Evolutionary conservation across 352 stramenopile genomes (phyloP), one percentile per base, ranked within the genome.

Genomic region (Phytophthora podocarpi): DNA sequence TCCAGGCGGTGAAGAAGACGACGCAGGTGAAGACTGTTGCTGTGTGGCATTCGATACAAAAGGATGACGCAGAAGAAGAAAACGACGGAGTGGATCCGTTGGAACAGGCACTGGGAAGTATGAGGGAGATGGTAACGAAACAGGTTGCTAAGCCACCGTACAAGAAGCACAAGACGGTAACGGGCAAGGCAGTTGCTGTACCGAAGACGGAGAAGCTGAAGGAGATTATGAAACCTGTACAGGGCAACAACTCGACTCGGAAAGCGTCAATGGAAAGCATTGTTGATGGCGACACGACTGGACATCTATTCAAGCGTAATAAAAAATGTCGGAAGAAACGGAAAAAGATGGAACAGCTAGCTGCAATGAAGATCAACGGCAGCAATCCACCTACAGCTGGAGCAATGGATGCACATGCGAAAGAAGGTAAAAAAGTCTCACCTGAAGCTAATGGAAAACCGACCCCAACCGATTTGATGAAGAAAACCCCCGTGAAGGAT

Each of bases 41-140:
- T 31, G 46, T 36, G 34, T 39, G 20, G 41, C 37, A 64, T 47
- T 45, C 28, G 7, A 43, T 55, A 49, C 15, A 47, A 30, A 53
- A 50, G 11, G 10, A 56, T 10, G 53, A 40, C 12, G 36, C 42
- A n/a, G n/a, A 20, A 15, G 43, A 58, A 20, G 39, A 61, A n/a
- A n/a, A n/a, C 5, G 59, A 66, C 15, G 57, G 40, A 23, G 59
- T 67, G 34, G 58, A 82, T 30, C 59, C 65, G 26, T 40, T 83
- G 12, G 73, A 82, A 28, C 66, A 68, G 32, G 70, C 67, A 13
- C 49, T 85, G 27, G 47, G 62, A 9, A 72, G 55, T n/a, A 59
- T 80, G 34, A 76, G 74, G 37, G 66, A 75, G 27, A 63, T 74
- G n/a, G 51, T 8, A 8, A 55, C 23, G 6, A 56, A 64, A 21